These are phyloP conservation scores for Curvularia hawaiiensis DNA, from an alignment of 2,329 filamentous ascomycete genomes.

Conservation along the genomic window DNA sequence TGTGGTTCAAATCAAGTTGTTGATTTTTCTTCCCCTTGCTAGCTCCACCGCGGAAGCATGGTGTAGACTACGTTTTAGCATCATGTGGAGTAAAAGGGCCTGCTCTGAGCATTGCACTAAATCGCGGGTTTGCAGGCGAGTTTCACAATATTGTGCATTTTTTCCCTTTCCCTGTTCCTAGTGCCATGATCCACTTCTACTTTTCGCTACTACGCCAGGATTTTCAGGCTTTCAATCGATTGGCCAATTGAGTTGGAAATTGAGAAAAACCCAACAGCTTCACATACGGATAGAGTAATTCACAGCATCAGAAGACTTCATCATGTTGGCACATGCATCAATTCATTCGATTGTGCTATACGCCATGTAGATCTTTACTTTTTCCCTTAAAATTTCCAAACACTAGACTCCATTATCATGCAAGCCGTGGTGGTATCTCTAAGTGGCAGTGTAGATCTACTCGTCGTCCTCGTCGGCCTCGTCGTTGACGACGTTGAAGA, in stretches of 20 bases:
- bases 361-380: slow-evolving; percentile 29
- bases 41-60: slow-evolving; percentile 5
- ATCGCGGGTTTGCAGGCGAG: not conserved
- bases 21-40: not conserved
- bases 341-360: slow-evolving; percentile 41
- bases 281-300: not conserved
- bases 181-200: not conserved
- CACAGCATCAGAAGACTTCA: not conserved
- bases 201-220: not conserved
- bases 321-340: slow-evolving; percentile 27
- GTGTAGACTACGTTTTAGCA: slow-evolving; percentile 1
- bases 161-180: not conserved
- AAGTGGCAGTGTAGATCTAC: slow-evolving; percentile 61
- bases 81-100: slow-evolving; percentile 8
- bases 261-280: not conserved
- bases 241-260: not conserved
- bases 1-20: not conserved
- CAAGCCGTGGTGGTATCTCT: slow-evolving; percentile 23
- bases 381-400: slow-evolving; percentile 22
- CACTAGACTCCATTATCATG: slow-evolving; percentile 23
- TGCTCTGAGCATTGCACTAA: not conserved
- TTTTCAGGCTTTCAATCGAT: not conserved
- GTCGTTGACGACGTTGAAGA: slow-evolving; percentile 99
- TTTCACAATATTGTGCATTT: not conserved
- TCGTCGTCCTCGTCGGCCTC: slow-evolving; percentile 98